These are phyloP conservation scores for Aspergillus novofumigatus DNA, from an alignment of 2,329 filamentous ascomycete genomes.

Conservation along the genomic window DNA sequence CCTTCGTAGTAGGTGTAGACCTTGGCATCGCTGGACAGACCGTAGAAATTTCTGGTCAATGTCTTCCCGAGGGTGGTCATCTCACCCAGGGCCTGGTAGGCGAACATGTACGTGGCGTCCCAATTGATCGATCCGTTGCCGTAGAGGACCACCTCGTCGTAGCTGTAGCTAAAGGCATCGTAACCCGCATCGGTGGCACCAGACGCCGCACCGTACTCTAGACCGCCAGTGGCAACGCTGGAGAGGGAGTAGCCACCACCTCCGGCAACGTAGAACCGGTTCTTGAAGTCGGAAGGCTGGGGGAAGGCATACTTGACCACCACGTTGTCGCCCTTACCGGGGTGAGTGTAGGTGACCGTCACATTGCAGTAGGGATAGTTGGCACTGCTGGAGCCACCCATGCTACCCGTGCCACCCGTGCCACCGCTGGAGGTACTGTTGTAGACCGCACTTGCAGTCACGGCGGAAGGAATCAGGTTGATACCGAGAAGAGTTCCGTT, in stretches of 20 bases:
- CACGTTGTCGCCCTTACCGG: slow-evolving; percentile 37
- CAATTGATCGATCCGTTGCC: slow-evolving; percentile 46
- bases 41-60: slow-evolving; percentile 42
- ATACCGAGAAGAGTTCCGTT: slow-evolving; percentile 43
- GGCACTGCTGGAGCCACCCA: slow-evolving; percentile 1
- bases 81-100: slow-evolving; percentile 50
- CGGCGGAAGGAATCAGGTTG: slow-evolving; percentile 38
- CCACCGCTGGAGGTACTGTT: slow-evolving; percentile 26
- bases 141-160: slow-evolving; percentile 36
- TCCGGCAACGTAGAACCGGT: slow-evolving; percentile 45
- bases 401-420: slow-evolving; percentile 20
- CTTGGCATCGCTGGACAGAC: slow-evolving; percentile 19
- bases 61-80: slow-evolving; percentile 47
- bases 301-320: slow-evolving; percentile 37
- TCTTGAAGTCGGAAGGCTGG: slow-evolving; percentile 36
- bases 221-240: slow-evolving; percentile 36
- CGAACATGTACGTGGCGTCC: slow-evolving; percentile 31
- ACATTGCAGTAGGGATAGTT: slow-evolving; percentile 39
- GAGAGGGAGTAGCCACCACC: slow-evolving; percentile 44
- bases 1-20: slow-evolving; percentile 50
- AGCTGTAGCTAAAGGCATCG: slow-evolving; percentile 38
- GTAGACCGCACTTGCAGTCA: slow-evolving; percentile 39
- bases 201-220: slow-evolving; percentile 39
- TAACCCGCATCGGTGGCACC: slow-evolving; percentile 45
- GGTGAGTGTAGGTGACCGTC: slow-evolving; percentile 41